A percentile compares a stretch with the other conserved stretches of the same genome.
These are phyloP conservation scores for Salvia sclarea DNA, from an alignment of 305 asterid species.

Conservation along the genomic window DNA sequence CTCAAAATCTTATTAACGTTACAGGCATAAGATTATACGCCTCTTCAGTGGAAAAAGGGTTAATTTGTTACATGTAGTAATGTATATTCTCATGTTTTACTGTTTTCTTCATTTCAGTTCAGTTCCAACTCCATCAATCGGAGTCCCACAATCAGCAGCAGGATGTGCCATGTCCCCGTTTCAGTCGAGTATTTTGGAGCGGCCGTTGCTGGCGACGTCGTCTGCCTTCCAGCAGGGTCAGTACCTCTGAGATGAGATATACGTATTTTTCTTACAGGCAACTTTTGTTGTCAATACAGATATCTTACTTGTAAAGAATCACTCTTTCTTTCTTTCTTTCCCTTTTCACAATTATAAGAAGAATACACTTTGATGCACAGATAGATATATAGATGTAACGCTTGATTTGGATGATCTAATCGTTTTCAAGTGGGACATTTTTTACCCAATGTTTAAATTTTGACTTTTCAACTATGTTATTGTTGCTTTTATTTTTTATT, in stretches of 20 bases:
- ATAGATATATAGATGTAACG: background rate
- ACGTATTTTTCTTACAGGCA: background rate
- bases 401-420: background rate
- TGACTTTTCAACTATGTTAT: too few relatives aligned
- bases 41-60: too few relatives aligned
- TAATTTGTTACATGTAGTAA: too few relatives aligned
- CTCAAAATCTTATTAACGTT: too few relatives aligned
- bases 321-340: background rate
- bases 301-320: conserved; percentile 36
- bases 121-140: conserved; percentile 50
- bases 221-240: conserved; percentile 61
- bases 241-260: conserved; percentile 55
- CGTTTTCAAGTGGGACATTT: background rate
- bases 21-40: too few relatives aligned
- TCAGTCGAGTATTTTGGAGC: conserved; percentile 64
- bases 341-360: conserved; percentile 17
- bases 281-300: conserved; percentile 26
- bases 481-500: too few relatives aligned
- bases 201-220: conserved; percentile 60
- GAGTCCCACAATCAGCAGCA: conserved; percentile 69
- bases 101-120: conserved; percentile 47
- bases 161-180: conserved; percentile 63
- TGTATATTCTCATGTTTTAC: background rate
- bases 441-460: background rate
- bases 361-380: background rate